These are phyloP conservation scores for Nannochloropsis oceanica DNA, from an alignment of 108 stramenopile genomes.

Conservation along the genomic window DNA sequence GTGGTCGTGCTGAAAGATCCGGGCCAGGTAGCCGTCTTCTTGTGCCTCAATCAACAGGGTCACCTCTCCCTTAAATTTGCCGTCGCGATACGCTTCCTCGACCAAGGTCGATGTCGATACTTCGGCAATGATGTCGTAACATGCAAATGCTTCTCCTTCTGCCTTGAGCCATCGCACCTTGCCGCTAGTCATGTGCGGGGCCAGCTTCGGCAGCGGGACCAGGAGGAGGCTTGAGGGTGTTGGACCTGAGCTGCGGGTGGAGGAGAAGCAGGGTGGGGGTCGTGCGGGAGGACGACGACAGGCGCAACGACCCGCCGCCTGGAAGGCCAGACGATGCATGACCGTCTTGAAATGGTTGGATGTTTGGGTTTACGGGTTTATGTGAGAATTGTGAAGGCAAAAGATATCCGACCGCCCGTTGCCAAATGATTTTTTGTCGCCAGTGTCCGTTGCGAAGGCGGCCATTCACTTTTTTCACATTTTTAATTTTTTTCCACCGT, in stretches of 20 bases:
- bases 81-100: not conserved
- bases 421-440: too few relatives aligned
- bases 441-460: too few relatives aligned
- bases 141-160: not conserved
- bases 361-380: too few relatives aligned
- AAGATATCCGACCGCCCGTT: too few relatives aligned
- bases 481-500: too few relatives aligned
- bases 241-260: not conserved
- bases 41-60: not conserved
- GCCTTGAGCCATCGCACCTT: not conserved
- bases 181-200: not conserved
- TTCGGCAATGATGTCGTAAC: not conserved
- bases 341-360: too few relatives aligned
- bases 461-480: too few relatives aligned
- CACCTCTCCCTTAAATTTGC: not conserved
- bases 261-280: not conserved
- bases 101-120: not conserved
- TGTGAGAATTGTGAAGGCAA: too few relatives aligned
- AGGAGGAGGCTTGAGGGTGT: not conserved
- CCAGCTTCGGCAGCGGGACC: not conserved
- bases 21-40: not conserved
- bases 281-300: not conserved
- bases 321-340: too few relatives aligned
- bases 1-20: not conserved
- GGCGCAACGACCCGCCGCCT: not conserved